These are phyloP conservation scores for Solanum lycopersicoides DNA, from an alignment of 257 asterid species.

Conservation along the genomic window DNA sequence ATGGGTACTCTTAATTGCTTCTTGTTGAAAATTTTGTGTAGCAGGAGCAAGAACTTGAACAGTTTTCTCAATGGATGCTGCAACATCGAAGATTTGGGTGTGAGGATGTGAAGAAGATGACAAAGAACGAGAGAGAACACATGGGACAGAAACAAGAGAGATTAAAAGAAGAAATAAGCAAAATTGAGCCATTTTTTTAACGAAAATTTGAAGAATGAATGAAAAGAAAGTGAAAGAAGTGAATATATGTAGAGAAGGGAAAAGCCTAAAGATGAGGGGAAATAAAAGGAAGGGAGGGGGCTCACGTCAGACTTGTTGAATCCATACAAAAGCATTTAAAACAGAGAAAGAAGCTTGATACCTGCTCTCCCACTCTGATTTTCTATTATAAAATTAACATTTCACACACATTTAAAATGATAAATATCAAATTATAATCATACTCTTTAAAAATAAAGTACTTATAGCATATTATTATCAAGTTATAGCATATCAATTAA, in stretches of 20 bases:
- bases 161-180: neutral
- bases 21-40: neutral
- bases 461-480: no score
- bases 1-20: neutral
- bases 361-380: neutral
- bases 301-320: constrained; percentile 6
- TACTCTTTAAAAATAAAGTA: no score
- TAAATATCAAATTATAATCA: no score
- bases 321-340: constrained; percentile 1
- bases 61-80: constrained; percentile 2
- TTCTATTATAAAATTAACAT: no score
- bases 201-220: neutral
- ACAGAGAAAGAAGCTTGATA: constrained; percentile 4
- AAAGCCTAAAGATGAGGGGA: neutral
- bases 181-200: neutral
- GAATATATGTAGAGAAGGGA: neutral
- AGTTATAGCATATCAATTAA: no score
- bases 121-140: neutral
- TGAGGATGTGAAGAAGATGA: neutral
- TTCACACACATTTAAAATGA: no score
- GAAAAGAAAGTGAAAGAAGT: neutral
- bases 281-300: neutral
- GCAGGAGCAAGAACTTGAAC: constrained; percentile 3
- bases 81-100: constrained; percentile 7
- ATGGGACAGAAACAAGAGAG: neutral